Percentiles rank a stretch among this genome's conserved stretches.
Evolutionary conservation across 139 green algal species (phyloP).

Genomic region (Chlamydomonas incerta): DNA sequence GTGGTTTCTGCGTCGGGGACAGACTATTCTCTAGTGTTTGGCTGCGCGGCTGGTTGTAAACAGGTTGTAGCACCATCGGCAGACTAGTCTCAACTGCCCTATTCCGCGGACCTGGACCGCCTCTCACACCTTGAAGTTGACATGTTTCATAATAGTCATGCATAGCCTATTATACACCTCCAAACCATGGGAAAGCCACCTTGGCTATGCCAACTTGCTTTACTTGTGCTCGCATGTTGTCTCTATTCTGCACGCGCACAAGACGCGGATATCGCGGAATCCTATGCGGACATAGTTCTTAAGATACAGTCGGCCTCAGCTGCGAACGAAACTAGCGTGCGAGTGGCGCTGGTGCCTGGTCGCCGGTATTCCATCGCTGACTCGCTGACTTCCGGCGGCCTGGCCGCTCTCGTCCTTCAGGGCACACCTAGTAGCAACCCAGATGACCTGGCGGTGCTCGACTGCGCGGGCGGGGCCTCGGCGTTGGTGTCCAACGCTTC

Average conservation of each 20-base stretch:
- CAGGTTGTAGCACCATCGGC: neutral
- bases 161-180: neutral
- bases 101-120: too few relatives aligned
- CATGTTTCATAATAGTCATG: neutral
- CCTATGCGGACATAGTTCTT: neutral
- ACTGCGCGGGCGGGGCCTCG: neutral
- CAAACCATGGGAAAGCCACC: neutral
- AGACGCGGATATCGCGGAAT: neutral
- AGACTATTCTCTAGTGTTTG: neutral
- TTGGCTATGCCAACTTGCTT: neutral
- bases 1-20: too few relatives aligned
- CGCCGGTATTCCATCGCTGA: neutral
- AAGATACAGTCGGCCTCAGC: too few relatives aligned
- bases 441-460: neutral
- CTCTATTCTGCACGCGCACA: neutral
- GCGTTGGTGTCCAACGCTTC: neutral
- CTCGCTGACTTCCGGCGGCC: neutral
- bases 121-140: neutral
- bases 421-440: neutral
- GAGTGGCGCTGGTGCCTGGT: neutral
- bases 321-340: too few relatives aligned
- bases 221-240: neutral
- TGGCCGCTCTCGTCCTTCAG: neutral
- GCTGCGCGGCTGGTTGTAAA: neutral
- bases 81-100: neutral